Evolutionary conservation across 2,329 filamentous ascomycete genomes (phyloP).

Genomic region (Nigrospora sphaerica): DNA sequence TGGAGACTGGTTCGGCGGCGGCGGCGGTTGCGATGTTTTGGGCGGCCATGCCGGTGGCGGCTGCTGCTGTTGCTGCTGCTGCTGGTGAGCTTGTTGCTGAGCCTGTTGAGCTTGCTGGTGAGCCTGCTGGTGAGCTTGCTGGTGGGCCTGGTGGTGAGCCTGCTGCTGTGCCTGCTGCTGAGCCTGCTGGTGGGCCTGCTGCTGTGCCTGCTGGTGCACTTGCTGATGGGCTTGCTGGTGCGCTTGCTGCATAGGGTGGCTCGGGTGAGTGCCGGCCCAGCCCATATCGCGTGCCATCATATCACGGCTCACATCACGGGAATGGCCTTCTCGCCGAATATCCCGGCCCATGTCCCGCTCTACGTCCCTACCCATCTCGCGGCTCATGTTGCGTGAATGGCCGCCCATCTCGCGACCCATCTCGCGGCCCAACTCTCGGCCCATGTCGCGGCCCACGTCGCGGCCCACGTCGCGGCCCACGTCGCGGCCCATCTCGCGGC

Average conservation of each 20-base stretch:
- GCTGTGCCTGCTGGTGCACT: conserved; percentile 13
- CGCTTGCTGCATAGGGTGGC: conserved; percentile 18
- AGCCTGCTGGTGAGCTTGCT: conserved; percentile 12
- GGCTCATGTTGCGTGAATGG: neutral
- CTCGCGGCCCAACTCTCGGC: neutral
- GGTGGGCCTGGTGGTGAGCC: too few species aligned
- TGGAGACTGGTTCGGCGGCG: conserved; percentile 26
- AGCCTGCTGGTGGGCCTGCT: conserved; percentile 8
- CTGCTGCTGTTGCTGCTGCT: conserved; percentile 8
- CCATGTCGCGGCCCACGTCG: neutral
- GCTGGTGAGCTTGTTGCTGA: conserved; percentile 13
- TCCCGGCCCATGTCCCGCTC: neutral
- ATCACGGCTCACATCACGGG: neutral
- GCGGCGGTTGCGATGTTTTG: conserved; percentile 24
- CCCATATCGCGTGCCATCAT: conserved; percentile 1
- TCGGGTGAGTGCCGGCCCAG: conserved; percentile 14
- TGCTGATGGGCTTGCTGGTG: conserved; percentile 8
- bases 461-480: neutral
- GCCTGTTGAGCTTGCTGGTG: conserved; percentile 16
- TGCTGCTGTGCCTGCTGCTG: too few species aligned
- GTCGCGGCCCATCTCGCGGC: neutral
- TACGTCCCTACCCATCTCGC: neutral
- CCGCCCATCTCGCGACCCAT: neutral
- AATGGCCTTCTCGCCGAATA: neutral
- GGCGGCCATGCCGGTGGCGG: conserved; percentile 23